Evolutionary conservation across 441 rosid genomes (phyloP), one percentile per base, ranked within the genome.

Genomic region (Geranium incanum): DNA sequence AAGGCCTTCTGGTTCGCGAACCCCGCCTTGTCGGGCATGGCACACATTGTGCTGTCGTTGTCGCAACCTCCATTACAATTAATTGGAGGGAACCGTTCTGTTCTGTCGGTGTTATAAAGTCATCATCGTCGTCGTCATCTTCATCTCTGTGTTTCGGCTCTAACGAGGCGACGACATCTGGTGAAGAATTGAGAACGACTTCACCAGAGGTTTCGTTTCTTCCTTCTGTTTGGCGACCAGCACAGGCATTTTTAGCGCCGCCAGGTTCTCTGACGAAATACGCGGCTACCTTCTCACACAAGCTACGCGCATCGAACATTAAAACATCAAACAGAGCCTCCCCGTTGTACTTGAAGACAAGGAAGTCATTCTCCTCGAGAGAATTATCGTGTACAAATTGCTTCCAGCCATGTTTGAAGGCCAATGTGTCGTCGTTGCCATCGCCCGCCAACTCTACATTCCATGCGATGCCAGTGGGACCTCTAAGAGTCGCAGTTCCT

Each of bases 321-420:
- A 52, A n/a, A 13, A 52, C 59, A 15, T 52, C 59, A 52, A 52
- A 52, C 16, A 12, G 59, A 52, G 59, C 13, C 59, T 52, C 16
- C 59, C 59, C 59, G 18, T 52, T 5, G n/a, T 52, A 52, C 59
- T 52, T 52, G 16, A 52, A 52, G 1, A 52, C n/a, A 0, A 52
- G 59, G n/a, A 52, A n/a, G n/a, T 52, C 59, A n/a, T 52, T 52
- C 18, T 52, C 59, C 15, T 13, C 59, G n/a, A 52, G 59, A 13
- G 59, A 52, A 15, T 52, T 52, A 52, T 52, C 59, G 16, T n/a
- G 59, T 16, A 52, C 59, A 52, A 52, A 52, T 52, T 52, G 59
- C 59, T 52, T 52, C 59, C 59, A 52, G n/a, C 59, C 59, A n/a
- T 52, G n/a, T 52, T 52, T 52, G 18, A 52, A 52, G 59, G 59